Conservation (phyloP, 2,329 filamentous ascomycete genomes). For the Aschersonia sp. region DNA sequence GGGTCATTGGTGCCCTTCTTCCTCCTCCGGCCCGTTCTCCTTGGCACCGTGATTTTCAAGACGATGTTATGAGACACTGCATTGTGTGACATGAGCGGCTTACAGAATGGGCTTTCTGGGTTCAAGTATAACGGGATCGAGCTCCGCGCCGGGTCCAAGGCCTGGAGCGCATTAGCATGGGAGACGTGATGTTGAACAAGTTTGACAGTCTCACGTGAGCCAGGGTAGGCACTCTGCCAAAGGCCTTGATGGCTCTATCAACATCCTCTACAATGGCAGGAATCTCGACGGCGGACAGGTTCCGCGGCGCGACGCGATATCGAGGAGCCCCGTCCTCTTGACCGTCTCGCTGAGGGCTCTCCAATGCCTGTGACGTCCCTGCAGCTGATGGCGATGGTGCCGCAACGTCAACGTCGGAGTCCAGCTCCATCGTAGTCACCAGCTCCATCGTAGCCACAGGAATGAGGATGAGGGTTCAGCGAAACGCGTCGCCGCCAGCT, state of each 20-base stretch:
- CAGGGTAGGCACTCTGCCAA: constrained; percentile 23
- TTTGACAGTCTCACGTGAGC: constrained; percentile 18
- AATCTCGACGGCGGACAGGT: constrained; percentile 25
- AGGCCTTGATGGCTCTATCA: constrained; percentile 26
- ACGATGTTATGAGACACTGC: constrained; percentile 69
- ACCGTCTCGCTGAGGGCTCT: background rate
- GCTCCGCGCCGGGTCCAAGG: constrained; percentile 31
- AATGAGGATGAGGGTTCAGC: no score
- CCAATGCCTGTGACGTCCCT: background rate
- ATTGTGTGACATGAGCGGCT: constrained; percentile 64
- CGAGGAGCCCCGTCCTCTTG: constrained; percentile 14
- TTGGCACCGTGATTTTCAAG: constrained; percentile 75
- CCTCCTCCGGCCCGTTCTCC: constrained; percentile 70
- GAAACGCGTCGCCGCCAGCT: no score
- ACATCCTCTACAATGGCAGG: constrained; percentile 28
- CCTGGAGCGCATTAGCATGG: constrained; percentile 17
- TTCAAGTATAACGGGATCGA: constrained; percentile 60
- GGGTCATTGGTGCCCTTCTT: constrained; percentile 63
- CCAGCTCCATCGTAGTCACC: background rate
- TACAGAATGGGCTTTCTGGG: constrained; percentile 64
- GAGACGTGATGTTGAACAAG: background rate
- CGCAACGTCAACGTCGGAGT: background rate
- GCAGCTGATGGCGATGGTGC: background rate
- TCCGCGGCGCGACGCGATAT: constrained; percentile 19
- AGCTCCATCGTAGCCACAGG: background rate